phyloP scores from a whole-genome alignment of 176 grass and related monocot species.

The Canna indica region DNA sequence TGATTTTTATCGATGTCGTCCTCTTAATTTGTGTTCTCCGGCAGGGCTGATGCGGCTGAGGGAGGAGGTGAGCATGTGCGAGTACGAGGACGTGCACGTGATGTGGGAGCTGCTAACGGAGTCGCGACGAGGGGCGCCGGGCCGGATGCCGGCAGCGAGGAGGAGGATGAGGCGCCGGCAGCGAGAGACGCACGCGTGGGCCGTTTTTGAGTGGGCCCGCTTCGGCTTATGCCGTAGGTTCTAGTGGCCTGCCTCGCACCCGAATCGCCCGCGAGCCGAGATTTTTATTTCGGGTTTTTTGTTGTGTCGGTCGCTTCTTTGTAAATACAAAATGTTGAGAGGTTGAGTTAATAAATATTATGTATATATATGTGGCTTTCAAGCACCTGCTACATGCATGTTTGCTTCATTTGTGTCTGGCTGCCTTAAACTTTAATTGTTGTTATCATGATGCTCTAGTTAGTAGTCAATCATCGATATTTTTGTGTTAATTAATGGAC shows the following conservation, averaged over 20 bases:
- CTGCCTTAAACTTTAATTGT: no score
- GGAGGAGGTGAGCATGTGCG: constrained; percentile 97
- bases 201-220: constrained; percentile 25
- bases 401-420: no score
- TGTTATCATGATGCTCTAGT: no score
- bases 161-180: constrained; percentile 4
- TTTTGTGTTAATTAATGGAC: no score
- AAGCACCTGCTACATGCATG: no score
- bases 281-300: background rate
- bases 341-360: background rate
- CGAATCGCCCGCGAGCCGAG: background rate
- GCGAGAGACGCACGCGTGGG: constrained; percentile 4
- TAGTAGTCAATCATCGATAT: no score
- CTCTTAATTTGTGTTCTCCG: constrained; percentile 1
- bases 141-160: constrained; percentile 15
- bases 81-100: constrained; percentile 94
- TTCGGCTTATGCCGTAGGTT: constrained; percentile 48
- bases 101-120: constrained; percentile 95
- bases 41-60: constrained; percentile 74
- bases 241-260: constrained; percentile 19
- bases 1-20: background rate
- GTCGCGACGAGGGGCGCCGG: constrained; percentile 10
- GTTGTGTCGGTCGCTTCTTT: background rate
- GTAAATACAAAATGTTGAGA: background rate
- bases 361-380: no score